These are phyloP conservation scores for Noccaea caerulescens DNA, from an alignment of 345 rosid genomes.

Conservation along the genomic window DNA sequence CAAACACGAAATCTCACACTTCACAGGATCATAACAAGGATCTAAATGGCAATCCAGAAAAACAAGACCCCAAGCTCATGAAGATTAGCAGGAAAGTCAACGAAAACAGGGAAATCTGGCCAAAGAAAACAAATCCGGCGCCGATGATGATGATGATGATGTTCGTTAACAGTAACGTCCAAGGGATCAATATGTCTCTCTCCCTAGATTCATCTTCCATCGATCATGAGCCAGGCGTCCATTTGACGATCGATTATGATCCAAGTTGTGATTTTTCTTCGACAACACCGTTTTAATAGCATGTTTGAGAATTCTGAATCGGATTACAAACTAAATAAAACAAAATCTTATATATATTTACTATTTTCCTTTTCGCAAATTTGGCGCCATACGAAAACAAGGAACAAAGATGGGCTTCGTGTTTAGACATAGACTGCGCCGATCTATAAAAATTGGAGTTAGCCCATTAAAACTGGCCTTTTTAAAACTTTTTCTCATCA, in stretches of 20 bases:
- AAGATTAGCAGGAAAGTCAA: not conserved
- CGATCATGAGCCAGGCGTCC: constrained; percentile 44
- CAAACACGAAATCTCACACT: constrained; percentile 1
- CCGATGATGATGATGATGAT: constrained; percentile 14
- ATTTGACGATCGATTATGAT: constrained; percentile 26
- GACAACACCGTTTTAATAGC: not conserved
- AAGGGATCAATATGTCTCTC: constrained; percentile 43
- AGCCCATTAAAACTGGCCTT: constrained; percentile 19
- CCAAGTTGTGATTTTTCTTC: constrained; percentile 20
- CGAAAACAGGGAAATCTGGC: constrained; percentile 3
- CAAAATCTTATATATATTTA: too few species aligned
- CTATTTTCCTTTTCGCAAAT: not conserved
- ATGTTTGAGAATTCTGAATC: not conserved
- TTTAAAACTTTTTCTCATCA: too few species aligned
- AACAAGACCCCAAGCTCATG: not conserved
- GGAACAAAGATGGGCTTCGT: constrained; percentile 2
- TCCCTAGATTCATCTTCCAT: constrained; percentile 35
- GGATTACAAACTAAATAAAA: not conserved
- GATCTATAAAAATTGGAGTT: not conserved
- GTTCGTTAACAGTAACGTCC: constrained; percentile 41
- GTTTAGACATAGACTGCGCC: not conserved
- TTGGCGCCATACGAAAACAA: not conserved
- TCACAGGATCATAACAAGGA: not conserved
- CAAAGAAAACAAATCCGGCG: constrained; percentile 2
- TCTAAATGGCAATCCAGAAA: constrained; percentile 2